phyloP scores from a whole-genome alignment of 495 filamentous ascomycete species.

The Tuber brumale region DNA sequence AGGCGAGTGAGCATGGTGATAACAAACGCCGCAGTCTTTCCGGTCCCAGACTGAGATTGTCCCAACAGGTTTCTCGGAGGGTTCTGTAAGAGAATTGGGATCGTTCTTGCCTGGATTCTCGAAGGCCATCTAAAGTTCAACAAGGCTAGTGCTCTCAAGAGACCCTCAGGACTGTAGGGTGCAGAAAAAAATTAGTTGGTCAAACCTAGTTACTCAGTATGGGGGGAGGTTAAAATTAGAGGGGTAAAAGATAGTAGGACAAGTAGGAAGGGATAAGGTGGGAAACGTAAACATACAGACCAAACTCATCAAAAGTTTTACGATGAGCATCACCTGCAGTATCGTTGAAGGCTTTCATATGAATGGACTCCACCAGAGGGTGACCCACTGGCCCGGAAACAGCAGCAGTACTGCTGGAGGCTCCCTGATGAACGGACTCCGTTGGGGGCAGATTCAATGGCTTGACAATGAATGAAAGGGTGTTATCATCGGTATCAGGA shows the following conservation, averaged over 20 bases:
- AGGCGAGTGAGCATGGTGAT: conserved; percentile 84
- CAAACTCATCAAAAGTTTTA: conserved; percentile 76
- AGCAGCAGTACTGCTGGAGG: background rate
- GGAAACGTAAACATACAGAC: conserved; percentile 55
- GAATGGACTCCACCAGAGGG: background rate
- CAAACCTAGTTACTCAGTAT: background rate
- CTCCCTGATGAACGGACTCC: background rate
- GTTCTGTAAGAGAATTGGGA: conserved; percentile 78
- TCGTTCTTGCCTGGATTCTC: conserved; percentile 89
- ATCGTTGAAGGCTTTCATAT: background rate
- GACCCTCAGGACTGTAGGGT: conserved; percentile 42
- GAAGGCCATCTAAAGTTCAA: conserved; percentile 93
- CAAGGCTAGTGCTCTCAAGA: conserved; percentile 48
- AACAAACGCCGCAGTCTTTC: conserved; percentile 96
- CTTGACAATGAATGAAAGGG: background rate
- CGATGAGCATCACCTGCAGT: background rate
- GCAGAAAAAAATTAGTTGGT: background rate
- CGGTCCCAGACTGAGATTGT: conserved; percentile 95
- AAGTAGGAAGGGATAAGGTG: background rate
- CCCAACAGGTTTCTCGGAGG: conserved; percentile 90
- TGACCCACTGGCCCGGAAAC: background rate
- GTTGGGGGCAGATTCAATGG: background rate
- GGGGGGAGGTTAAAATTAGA: background rate
- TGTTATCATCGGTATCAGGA: background rate
- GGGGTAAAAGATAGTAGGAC: background rate